These are phyloP conservation scores for Verticillium zaregamsianum DNA, from an alignment of 2,329 filamentous ascomycete genomes.

Conservation along the genomic window DNA sequence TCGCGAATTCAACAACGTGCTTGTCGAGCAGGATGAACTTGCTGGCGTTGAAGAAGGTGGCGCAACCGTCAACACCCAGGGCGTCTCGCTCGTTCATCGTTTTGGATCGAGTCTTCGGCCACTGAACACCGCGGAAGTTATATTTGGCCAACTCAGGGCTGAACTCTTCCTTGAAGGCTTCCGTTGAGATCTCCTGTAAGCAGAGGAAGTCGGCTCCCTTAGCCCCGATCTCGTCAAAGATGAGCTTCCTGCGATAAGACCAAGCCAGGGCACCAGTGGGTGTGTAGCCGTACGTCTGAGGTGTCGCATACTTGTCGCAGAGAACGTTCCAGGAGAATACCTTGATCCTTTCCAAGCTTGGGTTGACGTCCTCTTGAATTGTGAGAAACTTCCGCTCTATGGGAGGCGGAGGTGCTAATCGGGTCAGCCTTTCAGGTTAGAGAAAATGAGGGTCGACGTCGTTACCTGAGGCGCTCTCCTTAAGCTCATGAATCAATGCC, in stretches of 20 bases:
- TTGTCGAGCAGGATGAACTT: constrained; percentile 95
- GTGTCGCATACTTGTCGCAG: constrained; percentile 88
- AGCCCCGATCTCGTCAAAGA: constrained; percentile 75
- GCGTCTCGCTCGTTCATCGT: constrained; percentile 91
- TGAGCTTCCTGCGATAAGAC: constrained; percentile 80
- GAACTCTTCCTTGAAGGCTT: constrained; percentile 90
- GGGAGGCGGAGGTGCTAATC: constrained; percentile 66
- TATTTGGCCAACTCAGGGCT: constrained; percentile 78
- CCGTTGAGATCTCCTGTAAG: constrained; percentile 88
- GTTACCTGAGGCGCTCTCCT: constrained; percentile 79
- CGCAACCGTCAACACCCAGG: constrained; percentile 89
- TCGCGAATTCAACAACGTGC: constrained; percentile 86
- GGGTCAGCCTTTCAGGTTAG: constrained; percentile 15
- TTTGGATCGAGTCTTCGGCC: constrained; percentile 82
- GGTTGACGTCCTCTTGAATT: constrained; percentile 63
- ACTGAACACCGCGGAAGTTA: constrained; percentile 93
- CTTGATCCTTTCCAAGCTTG: constrained; percentile 66
- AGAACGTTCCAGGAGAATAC: constrained; percentile 94
- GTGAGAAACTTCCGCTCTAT: constrained; percentile 71
- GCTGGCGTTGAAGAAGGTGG: constrained; percentile 92
- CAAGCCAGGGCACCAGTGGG: constrained; percentile 77
- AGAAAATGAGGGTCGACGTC: background rate
- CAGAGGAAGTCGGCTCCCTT: constrained; percentile 86
- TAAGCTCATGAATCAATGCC: constrained; percentile 75
- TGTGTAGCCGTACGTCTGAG: constrained; percentile 83